phyloP scores from a whole-genome alignment of 2,329 filamentous ascomycete species.

The Ophiostoma australiae region DNA sequence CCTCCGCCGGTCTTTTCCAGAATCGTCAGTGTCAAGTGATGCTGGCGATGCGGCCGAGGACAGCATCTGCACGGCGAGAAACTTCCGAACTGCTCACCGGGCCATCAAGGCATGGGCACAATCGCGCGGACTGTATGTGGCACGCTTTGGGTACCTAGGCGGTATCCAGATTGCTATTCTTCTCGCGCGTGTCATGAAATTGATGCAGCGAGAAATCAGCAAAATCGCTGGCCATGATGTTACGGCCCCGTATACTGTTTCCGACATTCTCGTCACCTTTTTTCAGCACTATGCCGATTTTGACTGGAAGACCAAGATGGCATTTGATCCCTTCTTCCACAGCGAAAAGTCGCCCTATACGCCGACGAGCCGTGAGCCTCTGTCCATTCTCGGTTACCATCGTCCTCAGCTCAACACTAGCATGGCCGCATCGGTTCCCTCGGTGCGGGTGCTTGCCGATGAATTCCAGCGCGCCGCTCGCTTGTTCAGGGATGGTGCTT shows the following conservation, averaged over 20 bases:
- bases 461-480: conserved; percentile 48
- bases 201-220: conserved; percentile 33
- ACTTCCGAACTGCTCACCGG: conserved; percentile 56
- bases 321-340: conserved; percentile 59
- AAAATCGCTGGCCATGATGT: not conserved
- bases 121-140: conserved; percentile 57
- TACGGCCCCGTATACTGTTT: conserved; percentile 33
- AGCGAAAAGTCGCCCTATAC: conserved; percentile 44
- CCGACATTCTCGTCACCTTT: conserved; percentile 54
- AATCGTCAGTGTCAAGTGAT: conserved; percentile 39
- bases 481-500: conserved; percentile 34
- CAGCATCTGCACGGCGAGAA: conserved; percentile 35
- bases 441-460: conserved; percentile 45
- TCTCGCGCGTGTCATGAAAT: conserved; percentile 56
- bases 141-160: conserved; percentile 60
- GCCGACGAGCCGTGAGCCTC: conserved; percentile 53
- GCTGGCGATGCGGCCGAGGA: not conserved
- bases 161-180: conserved; percentile 62
- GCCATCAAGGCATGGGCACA: conserved; percentile 60
- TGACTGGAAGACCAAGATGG: conserved; percentile 51
- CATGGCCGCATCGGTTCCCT: conserved; percentile 49
- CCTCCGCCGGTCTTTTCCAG: conserved; percentile 55
- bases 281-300: conserved; percentile 59
- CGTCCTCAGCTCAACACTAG: conserved; percentile 58
- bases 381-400: conserved; percentile 60